These are phyloP conservation scores for Aurantiochytrium sp. DNA, from an alignment of 108 stramenopile species.

Conservation along the genomic window DNA sequence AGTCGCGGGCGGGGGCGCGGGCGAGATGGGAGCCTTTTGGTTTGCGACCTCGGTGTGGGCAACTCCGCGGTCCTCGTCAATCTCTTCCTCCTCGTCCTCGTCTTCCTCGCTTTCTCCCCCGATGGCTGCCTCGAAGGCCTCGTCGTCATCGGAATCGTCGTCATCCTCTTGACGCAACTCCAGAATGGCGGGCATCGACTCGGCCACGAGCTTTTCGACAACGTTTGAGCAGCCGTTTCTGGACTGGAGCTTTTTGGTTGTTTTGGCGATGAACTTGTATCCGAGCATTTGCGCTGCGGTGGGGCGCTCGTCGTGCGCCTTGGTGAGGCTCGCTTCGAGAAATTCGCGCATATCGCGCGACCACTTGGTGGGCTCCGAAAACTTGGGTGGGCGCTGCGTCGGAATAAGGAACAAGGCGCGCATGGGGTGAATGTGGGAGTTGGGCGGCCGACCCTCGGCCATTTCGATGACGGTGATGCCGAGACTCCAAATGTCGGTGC, in stretches of 20 bases:
- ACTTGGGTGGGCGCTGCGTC: slow-evolving; percentile 45
- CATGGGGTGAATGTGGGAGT: slow-evolving; percentile 84
- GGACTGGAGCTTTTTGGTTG: neutral
- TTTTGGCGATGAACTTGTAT: slow-evolving; percentile 25
- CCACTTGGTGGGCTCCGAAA: slow-evolving; percentile 43
- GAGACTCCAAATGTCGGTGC: slow-evolving; percentile 90
- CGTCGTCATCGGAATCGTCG: neutral
- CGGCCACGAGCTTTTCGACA: neutral
- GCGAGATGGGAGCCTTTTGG: too few relatives aligned
- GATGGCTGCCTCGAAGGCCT: neutral
- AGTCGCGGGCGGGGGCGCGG: too few relatives aligned
- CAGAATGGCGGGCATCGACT: slow-evolving; percentile 6
- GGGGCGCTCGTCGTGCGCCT: slow-evolving; percentile 28
- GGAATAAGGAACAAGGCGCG: slow-evolving; percentile 57
- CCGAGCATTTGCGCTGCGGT: slow-evolving; percentile 8
- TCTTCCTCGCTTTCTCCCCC: neutral
- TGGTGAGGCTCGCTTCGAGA: slow-evolving; percentile 29
- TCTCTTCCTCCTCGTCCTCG: neutral
- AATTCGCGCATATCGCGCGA: slow-evolving; percentile 37
- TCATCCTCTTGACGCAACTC: neutral
- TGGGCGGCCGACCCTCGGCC: slow-evolving; percentile 93
- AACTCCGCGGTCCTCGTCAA: neutral
- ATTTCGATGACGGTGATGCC: slow-evolving; percentile 95
- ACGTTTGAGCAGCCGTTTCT: neutral
- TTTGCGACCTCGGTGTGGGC: neutral